Evolutionary conservation across 805 yeast genomes (phyloP), one percentile per base, ranked within the genome.

Genomic region (Saturnispora halmiae): DNA sequence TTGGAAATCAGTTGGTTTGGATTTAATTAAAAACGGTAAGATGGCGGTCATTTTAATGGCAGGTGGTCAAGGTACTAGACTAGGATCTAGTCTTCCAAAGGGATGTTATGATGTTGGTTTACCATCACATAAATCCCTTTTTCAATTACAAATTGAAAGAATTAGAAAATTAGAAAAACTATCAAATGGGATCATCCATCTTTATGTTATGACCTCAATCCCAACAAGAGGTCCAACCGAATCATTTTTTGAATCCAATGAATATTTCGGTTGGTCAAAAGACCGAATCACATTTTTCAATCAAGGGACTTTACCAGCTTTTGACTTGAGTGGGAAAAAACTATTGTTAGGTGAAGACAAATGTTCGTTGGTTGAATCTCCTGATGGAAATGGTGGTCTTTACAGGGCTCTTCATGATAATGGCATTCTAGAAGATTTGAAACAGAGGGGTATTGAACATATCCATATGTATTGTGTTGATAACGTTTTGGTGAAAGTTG

Each of bases 341-440:
- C 73, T 92, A 49, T 69, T 88, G 42, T 19, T 50, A 6, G 55
- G 86, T 55, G 77, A 75, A 46, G 59, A 76, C 6, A 65, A 70
- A 32, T 55, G 63, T 31, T 61, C 69, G 20, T 69, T 85, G 29
- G 79, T 87, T 21, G 82, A 82, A 53, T 83, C 96, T 6, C 99
- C 99, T 2, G 97, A 92, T 61, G 99, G 99, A 1, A 92, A 92
- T 59, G 99, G 99, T 44, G 99, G 99, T 2, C 67, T 92, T 38
- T 92, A 92, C 65, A 80, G 77, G 54, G 97, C 96, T 1, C 69
- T 92, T 30, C 63, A 65, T 51, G 72, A 72, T 32, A 73, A 79
- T 49, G 72, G 75, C 2, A 65, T 88, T 15, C 54, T 92, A 25
- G 72, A 73, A 6, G 95, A 90, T 58, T 74, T 92, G 57, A 54